Evolutionary conservation across 352 stramenopile genomes (phyloP), one percentile per base, ranked within the genome.

Genomic region (Globisporangium iwayamae): DNA sequence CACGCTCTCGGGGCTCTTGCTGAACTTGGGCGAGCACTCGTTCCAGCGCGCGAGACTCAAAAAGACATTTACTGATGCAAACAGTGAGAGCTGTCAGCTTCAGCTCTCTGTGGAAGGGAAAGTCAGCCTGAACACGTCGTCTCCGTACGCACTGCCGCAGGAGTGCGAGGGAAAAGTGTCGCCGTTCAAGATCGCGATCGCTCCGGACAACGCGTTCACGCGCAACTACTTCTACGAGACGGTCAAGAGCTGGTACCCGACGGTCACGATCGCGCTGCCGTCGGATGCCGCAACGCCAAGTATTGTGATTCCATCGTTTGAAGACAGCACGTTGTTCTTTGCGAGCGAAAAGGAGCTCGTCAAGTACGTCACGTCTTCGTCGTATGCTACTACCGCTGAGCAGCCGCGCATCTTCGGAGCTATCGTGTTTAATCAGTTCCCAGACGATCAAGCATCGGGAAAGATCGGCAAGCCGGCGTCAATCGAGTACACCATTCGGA

Each of bases 1-100:
- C 6, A 87, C 76, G 5, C 71, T 92, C 39, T 75, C 81, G 4
- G 79, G 81, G 0, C 68, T 90, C 14, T 57, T 90, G 56, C 70
- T 92, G 46, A 67, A 79, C 34, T 56, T 90, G 58, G 71, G 57
- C 34, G 63, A 78, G 54, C 60, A 66, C 6, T 80, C 75, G 28
- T 81, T 83, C 32, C 65, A 67, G 11, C 71, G 71, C 30, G 70
- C 62, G 3, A 54, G 59, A 18, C 38, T 63, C 39, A 62, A 59
- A 28, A 51, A 67, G 32, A 67, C 61, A 10, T 53, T 67, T 3
- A 41, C 16, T 43, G 52, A 10, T 2, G 43, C 52, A 7, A 54
- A 67, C 32, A 47, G 34, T 20, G 30, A 11, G 52, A 53, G 34
- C 39, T 67, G 61, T 13, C 32, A 39, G 4, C 20, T 41, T 57